Percentiles rank a stretch among this genome's conserved stretches.
Conservation (phyloP, 2,329 filamentous ascomycete species). For the Calonectria montana region DNA sequence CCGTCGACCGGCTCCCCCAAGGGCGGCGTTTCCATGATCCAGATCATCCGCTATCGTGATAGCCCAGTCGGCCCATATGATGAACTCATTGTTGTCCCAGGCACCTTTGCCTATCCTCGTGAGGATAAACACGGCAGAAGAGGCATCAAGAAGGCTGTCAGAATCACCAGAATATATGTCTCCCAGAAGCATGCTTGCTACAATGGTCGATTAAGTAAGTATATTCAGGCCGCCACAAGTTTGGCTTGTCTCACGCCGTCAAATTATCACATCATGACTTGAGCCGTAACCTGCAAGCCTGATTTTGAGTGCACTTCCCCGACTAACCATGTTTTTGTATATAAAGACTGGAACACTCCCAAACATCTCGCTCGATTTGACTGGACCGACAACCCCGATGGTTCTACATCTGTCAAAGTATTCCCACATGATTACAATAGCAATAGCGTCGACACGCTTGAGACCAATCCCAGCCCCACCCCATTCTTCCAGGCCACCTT, state of each 20-base stretch:
- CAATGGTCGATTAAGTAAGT: slow-evolving; percentile 63
- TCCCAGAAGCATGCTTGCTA: slow-evolving; percentile 63
- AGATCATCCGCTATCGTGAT: slow-evolving; percentile 62
- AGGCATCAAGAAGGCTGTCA: slow-evolving; percentile 47
- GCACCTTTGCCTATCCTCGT: slow-evolving; percentile 56
- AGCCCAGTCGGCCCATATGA: slow-evolving; percentile 66
- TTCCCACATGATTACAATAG: slow-evolving; percentile 55
- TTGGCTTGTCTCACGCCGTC: neutral
- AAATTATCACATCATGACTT: neutral
- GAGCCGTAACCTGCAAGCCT: neutral
- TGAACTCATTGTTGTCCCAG: slow-evolving; percentile 62
- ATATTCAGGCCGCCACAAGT: neutral
- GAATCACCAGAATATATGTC: slow-evolving; percentile 66
- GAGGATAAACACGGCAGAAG: slow-evolving; percentile 48
- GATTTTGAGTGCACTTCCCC: neutral
- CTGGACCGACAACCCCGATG: slow-evolving; percentile 53
- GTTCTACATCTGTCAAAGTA: slow-evolving; percentile 55
- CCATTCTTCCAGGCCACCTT: slow-evolving; percentile 62
- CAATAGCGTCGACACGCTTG: slow-evolving; percentile 41
- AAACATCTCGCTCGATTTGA: slow-evolving; percentile 66
- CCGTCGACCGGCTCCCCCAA: slow-evolving; percentile 47
- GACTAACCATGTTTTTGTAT: slow-evolving; percentile 3
- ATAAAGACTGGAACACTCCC: slow-evolving; percentile 64
- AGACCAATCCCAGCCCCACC: slow-evolving; percentile 45
- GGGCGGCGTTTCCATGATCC: slow-evolving; percentile 61